phyloP scores from a whole-genome alignment of 257 asterid species.

The Echium plantagineum region DNA sequence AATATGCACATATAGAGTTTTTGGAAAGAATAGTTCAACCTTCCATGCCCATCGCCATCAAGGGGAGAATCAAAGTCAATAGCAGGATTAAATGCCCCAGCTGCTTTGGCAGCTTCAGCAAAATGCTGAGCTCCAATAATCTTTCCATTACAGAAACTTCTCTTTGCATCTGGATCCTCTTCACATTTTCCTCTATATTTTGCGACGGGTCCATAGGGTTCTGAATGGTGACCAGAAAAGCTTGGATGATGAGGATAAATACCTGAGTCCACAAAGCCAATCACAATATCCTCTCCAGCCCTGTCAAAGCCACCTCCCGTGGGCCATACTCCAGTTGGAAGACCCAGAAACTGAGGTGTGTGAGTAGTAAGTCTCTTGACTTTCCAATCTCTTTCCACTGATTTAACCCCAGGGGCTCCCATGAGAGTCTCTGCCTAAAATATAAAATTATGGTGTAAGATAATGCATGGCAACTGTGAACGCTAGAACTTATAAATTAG shows the following conservation, averaged over 20 bases:
- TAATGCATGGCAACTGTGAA: conserved; percentile 9
- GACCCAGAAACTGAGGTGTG: conserved; percentile 95
- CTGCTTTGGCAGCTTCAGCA: conserved; percentile 88
- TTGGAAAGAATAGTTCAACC: conserved; percentile 28
- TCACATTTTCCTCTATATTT: conserved; percentile 91
- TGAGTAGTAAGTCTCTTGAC: conserved; percentile 92
- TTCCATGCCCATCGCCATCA: conserved; percentile 99
- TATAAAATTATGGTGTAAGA: conserved; percentile 33
- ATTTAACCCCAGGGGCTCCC: conserved; percentile 76
- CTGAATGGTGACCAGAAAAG: conserved; percentile 54
- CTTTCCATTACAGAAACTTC: conserved; percentile 81
- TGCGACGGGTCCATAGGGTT: conserved; percentile 80
- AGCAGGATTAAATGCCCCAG: conserved; percentile 78
- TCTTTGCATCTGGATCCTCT: conserved; percentile 62
- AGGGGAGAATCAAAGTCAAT: conserved; percentile 81
- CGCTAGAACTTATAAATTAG: neutral
- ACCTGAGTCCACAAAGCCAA: conserved; percentile 95
- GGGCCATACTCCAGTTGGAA: conserved; percentile 99
- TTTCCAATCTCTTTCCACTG: conserved; percentile 93
- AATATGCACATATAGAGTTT: neutral
- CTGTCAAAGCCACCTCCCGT: conserved; percentile 88
- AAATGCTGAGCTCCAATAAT: conserved; percentile 98
- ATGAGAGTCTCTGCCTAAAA: conserved; percentile 84
- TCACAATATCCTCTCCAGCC: conserved; percentile 93
- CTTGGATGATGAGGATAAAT: conserved; percentile 90